Conservation (phyloP, 1,139 yeast genomes). For the Candida smagusa region DNA sequence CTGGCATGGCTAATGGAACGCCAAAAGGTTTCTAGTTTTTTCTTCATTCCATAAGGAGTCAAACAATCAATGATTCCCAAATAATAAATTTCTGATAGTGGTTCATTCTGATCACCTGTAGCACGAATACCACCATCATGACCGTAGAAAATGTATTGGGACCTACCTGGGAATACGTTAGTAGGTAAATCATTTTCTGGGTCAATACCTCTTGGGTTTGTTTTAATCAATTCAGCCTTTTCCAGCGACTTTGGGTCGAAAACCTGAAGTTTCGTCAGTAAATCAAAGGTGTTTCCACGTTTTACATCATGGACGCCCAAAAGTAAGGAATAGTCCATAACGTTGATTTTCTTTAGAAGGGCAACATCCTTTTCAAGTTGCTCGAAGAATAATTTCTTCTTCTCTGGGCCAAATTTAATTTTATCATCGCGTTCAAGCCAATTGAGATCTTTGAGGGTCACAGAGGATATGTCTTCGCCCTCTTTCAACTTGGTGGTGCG, state of each 20-base stretch:
- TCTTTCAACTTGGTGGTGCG: constrained; percentile 47
- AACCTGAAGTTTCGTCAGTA: constrained; percentile 37
- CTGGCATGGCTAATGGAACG: constrained; percentile 70
- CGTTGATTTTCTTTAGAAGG: constrained; percentile 68
- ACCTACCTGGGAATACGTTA: constrained; percentile 48
- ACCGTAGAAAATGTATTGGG: constrained; percentile 61
- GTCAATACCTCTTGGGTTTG: constrained; percentile 47
- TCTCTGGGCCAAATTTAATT: constrained; percentile 71
- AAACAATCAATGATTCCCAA: constrained; percentile 93
- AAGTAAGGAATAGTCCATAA: constrained; percentile 92
- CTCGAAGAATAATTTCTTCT: constrained; percentile 52
- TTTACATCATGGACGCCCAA: constrained; percentile 81
- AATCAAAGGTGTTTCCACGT: constrained; percentile 44
- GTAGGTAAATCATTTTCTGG: constrained; percentile 42
- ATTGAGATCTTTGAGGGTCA: constrained; percentile 76
- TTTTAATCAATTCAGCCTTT: constrained; percentile 41
- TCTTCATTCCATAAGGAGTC: constrained; percentile 76
- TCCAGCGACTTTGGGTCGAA: constrained; percentile 46
- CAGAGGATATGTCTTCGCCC: constrained; percentile 29
- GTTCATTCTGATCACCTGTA: constrained; percentile 62
- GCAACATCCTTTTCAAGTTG: constrained; percentile 77
- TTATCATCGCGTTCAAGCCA: constrained; percentile 69
- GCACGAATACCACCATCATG: constrained; percentile 87
- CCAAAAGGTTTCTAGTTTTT: constrained; percentile 83
- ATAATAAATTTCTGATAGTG: constrained; percentile 73